Evolutionary conservation across 306 rosid species (phyloP).

Genomic region (Amphicarpaea edgeworthii): DNA sequence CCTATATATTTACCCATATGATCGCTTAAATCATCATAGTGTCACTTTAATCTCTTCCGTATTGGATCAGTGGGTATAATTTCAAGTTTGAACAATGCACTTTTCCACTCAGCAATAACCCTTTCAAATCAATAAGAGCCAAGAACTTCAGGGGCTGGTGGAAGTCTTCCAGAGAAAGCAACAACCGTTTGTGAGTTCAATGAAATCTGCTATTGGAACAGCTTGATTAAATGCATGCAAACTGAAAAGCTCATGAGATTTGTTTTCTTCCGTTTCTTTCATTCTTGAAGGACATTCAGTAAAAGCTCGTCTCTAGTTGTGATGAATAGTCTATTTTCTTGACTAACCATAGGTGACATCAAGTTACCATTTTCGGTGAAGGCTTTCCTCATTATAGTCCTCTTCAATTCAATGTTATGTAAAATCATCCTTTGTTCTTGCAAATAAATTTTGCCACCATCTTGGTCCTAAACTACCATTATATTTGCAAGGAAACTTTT

Average conservation of each 20-base stretch:
- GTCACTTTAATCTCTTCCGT: neutral
- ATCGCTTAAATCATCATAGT: neutral
- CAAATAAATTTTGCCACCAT: neutral
- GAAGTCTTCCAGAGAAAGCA: conserved; percentile 10
- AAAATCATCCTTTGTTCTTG: conserved; percentile 20
- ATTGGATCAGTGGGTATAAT: conserved; percentile 9
- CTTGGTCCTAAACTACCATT: neutral
- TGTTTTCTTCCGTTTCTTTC: conserved; percentile 3
- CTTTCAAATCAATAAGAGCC: conserved; percentile 18
- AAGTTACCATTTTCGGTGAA: neutral
- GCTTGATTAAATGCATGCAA: conserved; percentile 23
- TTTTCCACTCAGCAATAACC: neutral
- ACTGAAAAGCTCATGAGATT: conserved; percentile 23
- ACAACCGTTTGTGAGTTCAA: neutral
- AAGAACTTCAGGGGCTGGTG: conserved; percentile 17
- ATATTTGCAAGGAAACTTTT: conserved; percentile 12
- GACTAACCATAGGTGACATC: neutral
- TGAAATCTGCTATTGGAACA: neutral
- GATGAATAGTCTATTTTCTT: neutral
- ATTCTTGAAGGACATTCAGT: neutral
- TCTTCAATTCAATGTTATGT: neutral
- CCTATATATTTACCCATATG: neutral
- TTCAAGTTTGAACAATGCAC: neutral
- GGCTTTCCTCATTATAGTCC: neutral
- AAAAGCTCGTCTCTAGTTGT: conserved; percentile 18